These are phyloP conservation scores for Penicillium angulare DNA, from an alignment of 495 filamentous ascomycete genomes.

Conservation along the genomic window DNA sequence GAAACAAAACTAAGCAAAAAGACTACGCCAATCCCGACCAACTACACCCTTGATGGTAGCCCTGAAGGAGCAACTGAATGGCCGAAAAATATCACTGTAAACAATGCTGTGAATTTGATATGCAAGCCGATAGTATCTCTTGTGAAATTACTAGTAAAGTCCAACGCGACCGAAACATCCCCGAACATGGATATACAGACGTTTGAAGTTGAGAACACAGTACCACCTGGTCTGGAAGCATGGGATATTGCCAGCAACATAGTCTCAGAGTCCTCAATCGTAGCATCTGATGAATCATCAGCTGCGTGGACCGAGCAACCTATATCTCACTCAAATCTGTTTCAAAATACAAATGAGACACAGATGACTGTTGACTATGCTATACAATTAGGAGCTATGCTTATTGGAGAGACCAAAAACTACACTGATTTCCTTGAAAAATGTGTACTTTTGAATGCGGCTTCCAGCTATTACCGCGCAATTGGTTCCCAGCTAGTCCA, in stretches of 20 bases:
- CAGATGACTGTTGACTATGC: neutral
- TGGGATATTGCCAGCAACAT: neutral
- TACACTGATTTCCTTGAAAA: neutral
- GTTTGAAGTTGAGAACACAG: neutral
- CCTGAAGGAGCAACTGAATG: no score
- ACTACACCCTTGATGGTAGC: neutral
- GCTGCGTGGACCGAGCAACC: no score
- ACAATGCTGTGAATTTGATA: neutral
- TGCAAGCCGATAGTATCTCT: slow-evolving; percentile 11
- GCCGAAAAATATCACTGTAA: neutral
- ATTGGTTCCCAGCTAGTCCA: slow-evolving; percentile 11
- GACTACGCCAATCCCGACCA: neutral
- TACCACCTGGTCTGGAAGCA: neutral
- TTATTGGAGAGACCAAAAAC: neutral
- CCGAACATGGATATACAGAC: neutral
- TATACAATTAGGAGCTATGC: neutral
- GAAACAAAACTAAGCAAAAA: neutral
- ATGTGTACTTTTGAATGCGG: neutral
- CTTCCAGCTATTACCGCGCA: slow-evolving; percentile 7
- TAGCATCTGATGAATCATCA: neutral
- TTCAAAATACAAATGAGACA: neutral
- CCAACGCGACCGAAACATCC: slow-evolving; percentile 3
- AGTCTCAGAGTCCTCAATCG: neutral
- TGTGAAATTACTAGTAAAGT: slow-evolving; percentile 3
- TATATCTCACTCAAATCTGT: neutral